Evolutionary conservation across 1,284 basidiomycete species (phyloP).

Genomic region (Xerocomus amazonicus): DNA sequence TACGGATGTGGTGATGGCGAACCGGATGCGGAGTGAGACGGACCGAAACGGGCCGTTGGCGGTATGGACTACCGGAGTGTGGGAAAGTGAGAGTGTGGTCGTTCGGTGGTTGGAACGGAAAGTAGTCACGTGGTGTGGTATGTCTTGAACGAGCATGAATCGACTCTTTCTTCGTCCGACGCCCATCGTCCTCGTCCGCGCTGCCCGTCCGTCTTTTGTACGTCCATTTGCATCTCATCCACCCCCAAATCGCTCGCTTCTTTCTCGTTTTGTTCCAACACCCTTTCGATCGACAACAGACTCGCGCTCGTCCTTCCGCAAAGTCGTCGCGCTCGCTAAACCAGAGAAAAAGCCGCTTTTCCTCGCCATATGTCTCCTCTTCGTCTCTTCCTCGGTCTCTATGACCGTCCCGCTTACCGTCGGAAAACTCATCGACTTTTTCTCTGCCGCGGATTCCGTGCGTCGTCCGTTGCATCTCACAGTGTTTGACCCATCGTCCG

Average conservation of each 20-base stretch:
- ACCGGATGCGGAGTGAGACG: constrained; percentile 53
- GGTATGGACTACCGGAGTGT: constrained; percentile 66
- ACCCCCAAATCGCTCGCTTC: constrained; percentile 31
- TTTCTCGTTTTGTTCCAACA: constrained; percentile 39
- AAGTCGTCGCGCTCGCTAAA: constrained; percentile 72
- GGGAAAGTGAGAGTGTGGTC: constrained; percentile 57
- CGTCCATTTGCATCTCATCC: constrained; percentile 16
- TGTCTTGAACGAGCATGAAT: neutral
- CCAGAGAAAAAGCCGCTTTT: constrained; percentile 74
- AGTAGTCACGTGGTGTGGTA: constrained; percentile 27
- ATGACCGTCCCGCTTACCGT: constrained; percentile 90
- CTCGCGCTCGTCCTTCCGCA: constrained; percentile 60
- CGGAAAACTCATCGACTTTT: constrained; percentile 90
- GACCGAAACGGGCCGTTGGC: constrained; percentile 46
- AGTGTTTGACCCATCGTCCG: too few relatives aligned
- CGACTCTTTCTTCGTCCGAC: constrained; percentile 3
- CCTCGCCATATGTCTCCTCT: constrained; percentile 64
- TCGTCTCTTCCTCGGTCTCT: constrained; percentile 76
- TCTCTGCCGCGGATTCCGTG: constrained; percentile 69
- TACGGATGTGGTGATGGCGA: constrained; percentile 87
- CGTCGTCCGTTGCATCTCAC: constrained; percentile 27
- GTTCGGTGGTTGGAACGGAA: constrained; percentile 58
- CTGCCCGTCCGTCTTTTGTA: neutral
- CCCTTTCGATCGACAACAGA: constrained; percentile 30
- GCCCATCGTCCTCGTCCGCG: constrained; percentile 1